phyloP scores from a whole-genome alignment of 345 rosid genomes.

The Gynandropsis gynandra region DNA sequence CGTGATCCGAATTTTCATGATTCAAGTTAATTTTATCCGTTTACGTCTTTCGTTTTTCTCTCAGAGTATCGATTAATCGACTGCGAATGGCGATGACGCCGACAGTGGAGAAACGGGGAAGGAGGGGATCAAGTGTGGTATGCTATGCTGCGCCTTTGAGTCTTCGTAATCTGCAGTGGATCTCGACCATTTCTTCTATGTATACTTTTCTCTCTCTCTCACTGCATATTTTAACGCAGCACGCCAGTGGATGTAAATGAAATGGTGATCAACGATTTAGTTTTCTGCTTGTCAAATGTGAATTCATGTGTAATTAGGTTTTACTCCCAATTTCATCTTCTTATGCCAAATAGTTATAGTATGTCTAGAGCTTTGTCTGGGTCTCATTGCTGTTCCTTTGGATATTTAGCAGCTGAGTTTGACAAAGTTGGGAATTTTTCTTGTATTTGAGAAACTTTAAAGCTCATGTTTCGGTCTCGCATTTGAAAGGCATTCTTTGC shows the following conservation, averaged over 20 bases:
- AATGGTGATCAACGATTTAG: not conserved
- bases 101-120: slow-evolving; percentile 28
- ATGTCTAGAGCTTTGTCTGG: no score
- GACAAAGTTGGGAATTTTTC: no score
- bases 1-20: not conserved
- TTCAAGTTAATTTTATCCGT: not conserved
- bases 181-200: slow-evolving; percentile 62
- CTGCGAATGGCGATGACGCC: slow-evolving; percentile 18
- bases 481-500: no score
- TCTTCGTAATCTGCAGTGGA: slow-evolving; percentile 56
- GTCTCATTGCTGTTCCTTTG: no score
- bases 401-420: no score
- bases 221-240: not conserved
- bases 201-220: slow-evolving; percentile 23
- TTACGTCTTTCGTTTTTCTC: slow-evolving; percentile 1
- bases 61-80: slow-evolving; percentile 35
- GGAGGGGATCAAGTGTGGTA: slow-evolving; percentile 49
- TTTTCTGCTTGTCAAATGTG: slow-evolving; percentile 1
- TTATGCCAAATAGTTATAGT: no score
- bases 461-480: no score
- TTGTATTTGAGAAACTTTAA: no score
- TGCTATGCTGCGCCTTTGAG: slow-evolving; percentile 54
- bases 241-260: not conserved
- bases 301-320: no score
- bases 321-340: no score